Evolutionary conservation across 1,139 yeast species (phyloP).

Genomic region (Keqinozyma sinolaborantium): DNA sequence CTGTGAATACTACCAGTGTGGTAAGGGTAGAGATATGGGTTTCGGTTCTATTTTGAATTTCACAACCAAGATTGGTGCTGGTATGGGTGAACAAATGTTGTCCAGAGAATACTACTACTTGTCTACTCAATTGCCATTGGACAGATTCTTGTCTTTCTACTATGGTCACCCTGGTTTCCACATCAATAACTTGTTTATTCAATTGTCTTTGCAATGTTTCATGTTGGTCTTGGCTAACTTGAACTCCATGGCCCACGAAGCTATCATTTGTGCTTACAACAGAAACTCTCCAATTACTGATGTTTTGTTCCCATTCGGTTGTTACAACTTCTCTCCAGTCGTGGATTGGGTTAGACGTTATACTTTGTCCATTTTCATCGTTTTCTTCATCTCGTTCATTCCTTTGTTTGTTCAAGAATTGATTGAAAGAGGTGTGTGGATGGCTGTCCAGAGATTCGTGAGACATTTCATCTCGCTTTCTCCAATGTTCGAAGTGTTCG

Average conservation of each 20-base stretch:
- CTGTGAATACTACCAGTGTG: slow-evolving; percentile 99
- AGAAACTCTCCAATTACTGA: slow-evolving; percentile 85
- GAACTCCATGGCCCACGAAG: slow-evolving; percentile 87
- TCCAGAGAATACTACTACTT: slow-evolving; percentile 97
- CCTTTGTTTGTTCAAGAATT: slow-evolving; percentile 96
- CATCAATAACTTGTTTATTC: slow-evolving; percentile 92
- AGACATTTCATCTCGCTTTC: slow-evolving; percentile 89
- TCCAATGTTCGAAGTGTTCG: slow-evolving; percentile 97
- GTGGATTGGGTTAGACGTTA: slow-evolving; percentile 97
- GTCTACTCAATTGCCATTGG: slow-evolving; percentile 96
- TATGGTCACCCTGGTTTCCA: slow-evolving; percentile 99
- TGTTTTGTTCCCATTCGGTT: slow-evolving; percentile 81
- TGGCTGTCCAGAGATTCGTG: slow-evolving; percentile 84
- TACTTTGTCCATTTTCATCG: slow-evolving; percentile 95
- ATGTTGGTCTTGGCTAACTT: slow-evolving; percentile 89
- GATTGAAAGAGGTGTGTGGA: slow-evolving; percentile 97
- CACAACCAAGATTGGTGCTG: slow-evolving; percentile 99
- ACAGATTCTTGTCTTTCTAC: slow-evolving; percentile 95
- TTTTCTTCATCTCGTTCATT: slow-evolving; percentile 93
- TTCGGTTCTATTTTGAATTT: slow-evolving; percentile 97
- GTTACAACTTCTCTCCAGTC: slow-evolving; percentile 89
- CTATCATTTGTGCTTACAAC: slow-evolving; percentile 82
- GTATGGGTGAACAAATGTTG: slow-evolving; percentile 99
- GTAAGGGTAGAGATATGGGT: slow-evolving; percentile 99
- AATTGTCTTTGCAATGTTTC: slow-evolving; percentile 87